These are phyloP conservation scores for Suillus variegatus DNA, from an alignment of 768 basidiomycete genomes.

Conservation along the genomic window DNA sequence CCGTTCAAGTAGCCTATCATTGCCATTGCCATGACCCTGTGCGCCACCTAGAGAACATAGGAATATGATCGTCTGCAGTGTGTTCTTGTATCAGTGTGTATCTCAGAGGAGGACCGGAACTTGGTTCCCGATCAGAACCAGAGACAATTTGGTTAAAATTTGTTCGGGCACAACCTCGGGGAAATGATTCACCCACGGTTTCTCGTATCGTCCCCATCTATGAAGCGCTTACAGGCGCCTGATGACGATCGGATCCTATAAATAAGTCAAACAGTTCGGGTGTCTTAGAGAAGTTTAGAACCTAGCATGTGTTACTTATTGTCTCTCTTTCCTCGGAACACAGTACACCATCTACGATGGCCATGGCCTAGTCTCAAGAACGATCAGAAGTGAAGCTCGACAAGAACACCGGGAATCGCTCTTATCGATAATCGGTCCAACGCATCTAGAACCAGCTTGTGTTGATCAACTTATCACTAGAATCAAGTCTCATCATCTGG, in stretches of 20 bases:
- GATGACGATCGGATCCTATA: neutral
- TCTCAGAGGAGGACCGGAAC: neutral
- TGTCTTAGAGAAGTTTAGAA: neutral
- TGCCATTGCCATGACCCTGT: neutral
- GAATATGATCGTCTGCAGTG: neutral
- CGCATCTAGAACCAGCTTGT: too few relatives aligned
- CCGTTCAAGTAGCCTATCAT: neutral
- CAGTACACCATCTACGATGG: neutral
- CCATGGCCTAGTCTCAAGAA: neutral
- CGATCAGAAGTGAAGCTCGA: neutral
- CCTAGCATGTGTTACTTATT: neutral
- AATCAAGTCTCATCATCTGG: neutral
- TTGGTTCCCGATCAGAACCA: constrained; percentile 28
- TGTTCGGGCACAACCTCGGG: constrained; percentile 22
- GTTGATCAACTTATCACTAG: neutral
- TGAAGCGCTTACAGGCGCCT: constrained; percentile 14
- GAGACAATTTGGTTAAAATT: constrained; percentile 28
- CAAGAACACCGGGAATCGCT: neutral
- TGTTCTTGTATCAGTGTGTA: neutral
- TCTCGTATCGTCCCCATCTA: constrained; percentile 25
- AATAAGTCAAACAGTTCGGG: neutral
- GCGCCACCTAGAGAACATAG: neutral
- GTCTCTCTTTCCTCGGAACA: neutral
- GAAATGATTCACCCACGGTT: constrained; percentile 23
- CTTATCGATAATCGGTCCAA: neutral